Conservation (phyloP, 306 rosid genomes). For the Vigna unguiculata region DNA sequence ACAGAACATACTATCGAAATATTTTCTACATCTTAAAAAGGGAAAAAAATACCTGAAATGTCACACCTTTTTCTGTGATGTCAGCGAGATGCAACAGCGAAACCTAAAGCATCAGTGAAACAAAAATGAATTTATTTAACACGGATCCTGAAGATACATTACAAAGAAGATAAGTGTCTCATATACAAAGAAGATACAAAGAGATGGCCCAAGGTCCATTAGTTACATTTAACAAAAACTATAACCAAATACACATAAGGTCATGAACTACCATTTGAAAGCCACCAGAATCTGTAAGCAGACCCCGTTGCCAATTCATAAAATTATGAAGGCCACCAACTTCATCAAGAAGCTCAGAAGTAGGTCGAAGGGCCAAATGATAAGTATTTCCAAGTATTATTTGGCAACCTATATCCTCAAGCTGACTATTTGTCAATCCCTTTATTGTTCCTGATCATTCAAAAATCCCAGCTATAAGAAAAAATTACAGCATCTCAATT, state of each 20-base stretch:
- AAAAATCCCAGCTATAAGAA: constrained; percentile 35
- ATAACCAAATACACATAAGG: constrained; percentile 18
- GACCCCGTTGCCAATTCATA: constrained; percentile 96
- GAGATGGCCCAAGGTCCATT: too few relatives aligned
- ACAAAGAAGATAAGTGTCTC: too few relatives aligned
- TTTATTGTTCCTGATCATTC: constrained; percentile 79
- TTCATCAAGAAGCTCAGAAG: constrained; percentile 91
- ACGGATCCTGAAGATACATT: too few relatives aligned
- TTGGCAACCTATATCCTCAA: constrained; percentile 95
- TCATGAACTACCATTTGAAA: constrained; percentile 83
- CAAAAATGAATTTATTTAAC: constrained; percentile 27
- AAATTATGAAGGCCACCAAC: constrained; percentile 89
- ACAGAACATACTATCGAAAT: constrained; percentile 24
- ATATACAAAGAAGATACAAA: too few relatives aligned
- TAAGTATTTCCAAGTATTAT: constrained; percentile 97
- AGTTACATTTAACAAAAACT: too few relatives aligned
- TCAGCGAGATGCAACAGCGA: constrained; percentile 97
- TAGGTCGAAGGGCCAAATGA: constrained; percentile 93
- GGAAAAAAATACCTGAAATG: constrained; percentile 77
- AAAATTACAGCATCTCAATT: constrained; percentile 27
- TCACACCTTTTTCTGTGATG: constrained; percentile 95
- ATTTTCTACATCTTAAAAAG: constrained; percentile 18
- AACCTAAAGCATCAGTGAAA: constrained; percentile 62
- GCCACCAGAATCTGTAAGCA: constrained; percentile 97
- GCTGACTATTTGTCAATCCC: constrained; percentile 81